A percentile compares a stretch with the other conserved stretches of the same genome.
These are phyloP conservation scores for Penicillium paxilli DNA, from an alignment of 495 filamentous ascomycete species.

Conservation along the genomic window DNA sequence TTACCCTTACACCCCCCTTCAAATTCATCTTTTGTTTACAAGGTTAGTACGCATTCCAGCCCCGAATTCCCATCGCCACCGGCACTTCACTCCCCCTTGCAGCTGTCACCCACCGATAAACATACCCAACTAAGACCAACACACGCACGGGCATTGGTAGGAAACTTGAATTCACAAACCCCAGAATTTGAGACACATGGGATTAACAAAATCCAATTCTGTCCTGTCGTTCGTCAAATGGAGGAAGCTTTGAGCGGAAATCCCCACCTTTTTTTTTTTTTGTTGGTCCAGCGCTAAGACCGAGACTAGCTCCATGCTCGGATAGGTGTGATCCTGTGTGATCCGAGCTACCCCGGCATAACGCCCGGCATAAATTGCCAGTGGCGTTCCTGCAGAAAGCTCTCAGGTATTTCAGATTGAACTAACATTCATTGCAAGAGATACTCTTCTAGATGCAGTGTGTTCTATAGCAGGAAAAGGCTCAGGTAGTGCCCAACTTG, in stretches of 20 bases:
- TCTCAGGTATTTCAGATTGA: no score
- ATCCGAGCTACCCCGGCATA: background rate
- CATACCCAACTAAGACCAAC: slow-evolving; percentile 21
- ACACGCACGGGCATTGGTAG: background rate
- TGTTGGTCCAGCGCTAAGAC: no score
- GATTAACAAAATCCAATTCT: background rate
- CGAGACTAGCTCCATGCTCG: background rate
- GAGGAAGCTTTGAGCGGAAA: background rate
- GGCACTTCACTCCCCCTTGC: slow-evolving; percentile 14
- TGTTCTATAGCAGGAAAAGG: no score
- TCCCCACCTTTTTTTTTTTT: background rate
- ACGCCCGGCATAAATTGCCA: background rate
- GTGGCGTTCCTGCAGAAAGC: no score
- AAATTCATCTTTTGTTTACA: background rate
- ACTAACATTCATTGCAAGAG: no score
- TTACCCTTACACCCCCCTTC: no score
- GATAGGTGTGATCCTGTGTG: background rate
- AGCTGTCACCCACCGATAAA: slow-evolving; percentile 15
- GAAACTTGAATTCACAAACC: background rate
- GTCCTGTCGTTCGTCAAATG: no score
- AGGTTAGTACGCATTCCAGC: slow-evolving; percentile 18
- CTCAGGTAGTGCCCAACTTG: no score
- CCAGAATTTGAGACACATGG: slow-evolving; percentile 6
- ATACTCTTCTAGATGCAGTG: no score
- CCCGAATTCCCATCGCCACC: slow-evolving; percentile 14